These are phyloP conservation scores for Coemansia sp. DNA, from an alignment of 192 early-diverging fungal genomes.

Conservation along the genomic window DNA sequence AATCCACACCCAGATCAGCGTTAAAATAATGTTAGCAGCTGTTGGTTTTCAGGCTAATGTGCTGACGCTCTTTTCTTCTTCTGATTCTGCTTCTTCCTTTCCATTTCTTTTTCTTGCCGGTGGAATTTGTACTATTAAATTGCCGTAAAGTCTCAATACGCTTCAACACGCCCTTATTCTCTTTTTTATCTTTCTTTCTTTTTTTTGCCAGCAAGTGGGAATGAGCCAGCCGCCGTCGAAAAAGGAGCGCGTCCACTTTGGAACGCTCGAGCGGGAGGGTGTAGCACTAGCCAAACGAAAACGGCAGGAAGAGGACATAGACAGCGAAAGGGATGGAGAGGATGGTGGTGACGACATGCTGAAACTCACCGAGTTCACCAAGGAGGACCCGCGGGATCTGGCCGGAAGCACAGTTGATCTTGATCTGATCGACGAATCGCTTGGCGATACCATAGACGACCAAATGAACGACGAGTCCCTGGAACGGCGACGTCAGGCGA, in stretches of 20 bases:
- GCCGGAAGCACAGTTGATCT: conserved; percentile 20
- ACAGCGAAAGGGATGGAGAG: neutral
- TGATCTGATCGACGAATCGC: conserved; percentile 25
- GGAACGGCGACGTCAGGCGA: conserved; percentile 32
- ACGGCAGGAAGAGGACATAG: conserved; percentile 33
- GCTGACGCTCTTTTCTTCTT: too few species aligned
- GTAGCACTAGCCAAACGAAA: conserved; percentile 51
- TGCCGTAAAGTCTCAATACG: too few species aligned
- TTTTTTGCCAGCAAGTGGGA: neutral
- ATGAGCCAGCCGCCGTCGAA: conserved; percentile 12
- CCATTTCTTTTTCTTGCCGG: too few species aligned
- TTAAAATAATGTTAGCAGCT: neutral
- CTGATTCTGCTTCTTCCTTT: neutral
- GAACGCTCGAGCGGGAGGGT: conserved; percentile 34
- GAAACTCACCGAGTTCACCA: neutral
- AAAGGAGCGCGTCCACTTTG: conserved; percentile 22
- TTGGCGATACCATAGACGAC: conserved; percentile 18
- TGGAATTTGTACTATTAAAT: too few species aligned
- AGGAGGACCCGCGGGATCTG: neutral
- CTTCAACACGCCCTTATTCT: neutral
- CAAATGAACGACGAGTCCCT: conserved; percentile 24
- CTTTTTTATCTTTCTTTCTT: neutral
- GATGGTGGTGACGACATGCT: conserved; percentile 1
- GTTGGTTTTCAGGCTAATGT: neutral
- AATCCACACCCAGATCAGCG: neutral